Percentiles rank a stretch among this genome's conserved stretches.
phyloP scores from a whole-genome alignment of 1,139 yeast genomes.

The Candida pseudocylindracea region DNA sequence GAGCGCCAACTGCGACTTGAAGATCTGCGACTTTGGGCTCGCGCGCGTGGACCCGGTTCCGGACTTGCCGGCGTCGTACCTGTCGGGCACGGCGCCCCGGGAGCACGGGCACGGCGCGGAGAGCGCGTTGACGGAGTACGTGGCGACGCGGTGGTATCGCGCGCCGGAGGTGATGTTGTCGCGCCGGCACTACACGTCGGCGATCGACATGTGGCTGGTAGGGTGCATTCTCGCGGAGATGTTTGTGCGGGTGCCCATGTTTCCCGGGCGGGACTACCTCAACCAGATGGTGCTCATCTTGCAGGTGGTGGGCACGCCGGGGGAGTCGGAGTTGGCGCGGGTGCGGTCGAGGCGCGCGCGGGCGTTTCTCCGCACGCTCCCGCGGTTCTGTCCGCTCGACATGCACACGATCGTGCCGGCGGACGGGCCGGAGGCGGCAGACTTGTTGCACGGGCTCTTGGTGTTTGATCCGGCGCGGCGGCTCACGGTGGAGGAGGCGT shows the following conservation, averaged over 20 bases:
- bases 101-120: no score
- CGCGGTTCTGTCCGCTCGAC: no score
- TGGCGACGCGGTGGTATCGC: conserved; percentile 94
- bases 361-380: no score
- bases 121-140: conserved; percentile 65
- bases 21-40: conserved; percentile 90
- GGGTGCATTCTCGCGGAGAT: conserved; percentile 93
- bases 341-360: no score
- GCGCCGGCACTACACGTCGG: conserved; percentile 82
- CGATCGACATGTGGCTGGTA: conserved; percentile 93
- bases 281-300: conserved; percentile 85
- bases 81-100: no score
- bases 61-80: conserved; percentile 74
- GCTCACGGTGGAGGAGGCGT: conserved; percentile 40
- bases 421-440: conserved; percentile 17
- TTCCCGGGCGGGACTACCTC: conserved; percentile 88
- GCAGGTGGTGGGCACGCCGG: conserved; percentile 72
- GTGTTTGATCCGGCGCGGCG: conserved; percentile 44
- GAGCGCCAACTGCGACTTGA: conserved; percentile 89
- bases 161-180: conserved; percentile 96
- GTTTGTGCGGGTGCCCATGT: conserved; percentile 78
- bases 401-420: no score
- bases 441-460: conserved; percentile 32
- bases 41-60: conserved; percentile 87
- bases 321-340: no score